A percentile compares a stretch with the other conserved stretches of the same genome.
Evolutionary conservation across 495 filamentous ascomycete species (phyloP).

Genomic region (Penicillium goetzii): DNA sequence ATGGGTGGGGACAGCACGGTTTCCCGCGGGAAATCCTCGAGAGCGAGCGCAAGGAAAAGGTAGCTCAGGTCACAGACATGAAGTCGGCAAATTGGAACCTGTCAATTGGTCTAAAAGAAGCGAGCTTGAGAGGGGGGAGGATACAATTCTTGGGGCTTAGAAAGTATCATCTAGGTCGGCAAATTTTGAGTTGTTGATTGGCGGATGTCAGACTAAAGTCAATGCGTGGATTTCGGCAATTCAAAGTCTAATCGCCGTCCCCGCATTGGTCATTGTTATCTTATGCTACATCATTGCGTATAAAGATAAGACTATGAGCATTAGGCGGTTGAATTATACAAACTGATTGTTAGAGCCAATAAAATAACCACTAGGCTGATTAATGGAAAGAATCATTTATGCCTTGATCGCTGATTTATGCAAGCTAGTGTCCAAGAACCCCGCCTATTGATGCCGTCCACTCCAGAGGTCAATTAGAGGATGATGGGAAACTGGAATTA

Average conservation of each 20-base stretch:
- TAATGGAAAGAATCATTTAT: background rate
- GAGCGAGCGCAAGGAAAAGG: background rate
- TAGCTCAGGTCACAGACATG: background rate
- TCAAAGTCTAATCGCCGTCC: background rate
- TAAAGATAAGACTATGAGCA: background rate
- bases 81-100: background rate
- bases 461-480: background rate
- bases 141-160: background rate
- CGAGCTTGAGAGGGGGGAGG: background rate
- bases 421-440: background rate
- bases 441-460: background rate
- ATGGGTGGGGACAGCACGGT: background rate
- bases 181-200: background rate
- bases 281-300: background rate
- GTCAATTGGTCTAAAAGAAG: background rate
- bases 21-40: constrained; percentile 3
- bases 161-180: constrained; percentile 1
- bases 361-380: background rate
- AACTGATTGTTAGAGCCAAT: background rate
- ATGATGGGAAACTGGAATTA: background rate
- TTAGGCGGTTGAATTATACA: background rate
- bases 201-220: background rate
- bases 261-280: constrained; percentile 10
- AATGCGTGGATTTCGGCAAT: constrained; percentile 1
- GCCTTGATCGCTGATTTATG: background rate